Conservation (phyloP, 768 basidiomycete species). For the Melanogaster broomeanus region DNA sequence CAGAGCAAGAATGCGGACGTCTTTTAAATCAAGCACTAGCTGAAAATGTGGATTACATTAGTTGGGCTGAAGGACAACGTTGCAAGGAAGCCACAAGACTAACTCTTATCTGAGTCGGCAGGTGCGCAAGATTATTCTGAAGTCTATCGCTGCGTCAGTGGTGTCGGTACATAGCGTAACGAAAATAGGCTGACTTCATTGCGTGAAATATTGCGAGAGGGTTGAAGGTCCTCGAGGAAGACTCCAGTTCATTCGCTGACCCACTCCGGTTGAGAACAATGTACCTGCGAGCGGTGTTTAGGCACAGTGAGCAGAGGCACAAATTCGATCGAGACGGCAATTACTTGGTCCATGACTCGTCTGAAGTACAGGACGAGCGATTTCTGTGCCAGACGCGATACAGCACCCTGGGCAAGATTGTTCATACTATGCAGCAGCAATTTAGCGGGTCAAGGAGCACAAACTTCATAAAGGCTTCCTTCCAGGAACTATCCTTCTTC, state of each 20-base stretch:
- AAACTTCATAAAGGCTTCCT: slow-evolving; percentile 65
- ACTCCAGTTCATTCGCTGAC: slow-evolving; percentile 69
- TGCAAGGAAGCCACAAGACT: slow-evolving; percentile 29
- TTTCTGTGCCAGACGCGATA: slow-evolving; percentile 71
- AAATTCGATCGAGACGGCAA: slow-evolving; percentile 15
- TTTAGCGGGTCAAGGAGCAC: slow-evolving; percentile 23
- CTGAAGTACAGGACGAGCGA: slow-evolving; percentile 67
- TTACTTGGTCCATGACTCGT: slow-evolving; percentile 85
- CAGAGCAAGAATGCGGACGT: slow-evolving; percentile 72
- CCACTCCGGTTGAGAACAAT: slow-evolving; percentile 76
- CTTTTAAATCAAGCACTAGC: slow-evolving; percentile 69
- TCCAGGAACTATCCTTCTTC: slow-evolving; percentile 67
- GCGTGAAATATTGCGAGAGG: slow-evolving; percentile 70
- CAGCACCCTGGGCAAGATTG: slow-evolving; percentile 46
- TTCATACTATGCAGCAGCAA: slow-evolving; percentile 8
- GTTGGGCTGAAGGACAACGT: slow-evolving; percentile 1
- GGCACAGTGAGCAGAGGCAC: background rate
- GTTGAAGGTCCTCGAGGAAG: slow-evolving; percentile 66
- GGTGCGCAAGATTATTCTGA: slow-evolving; percentile 67
- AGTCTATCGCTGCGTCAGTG: slow-evolving; percentile 41
- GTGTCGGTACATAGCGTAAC: background rate
- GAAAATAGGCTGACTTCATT: slow-evolving; percentile 57
- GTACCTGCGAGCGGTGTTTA: slow-evolving; percentile 48
- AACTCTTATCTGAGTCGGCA: slow-evolving; percentile 69
- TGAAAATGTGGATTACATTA: slow-evolving; percentile 27